Conservation (phyloP, 495 filamentous ascomycete species). For the Melanomma pulvis-pyrius region DNA sequence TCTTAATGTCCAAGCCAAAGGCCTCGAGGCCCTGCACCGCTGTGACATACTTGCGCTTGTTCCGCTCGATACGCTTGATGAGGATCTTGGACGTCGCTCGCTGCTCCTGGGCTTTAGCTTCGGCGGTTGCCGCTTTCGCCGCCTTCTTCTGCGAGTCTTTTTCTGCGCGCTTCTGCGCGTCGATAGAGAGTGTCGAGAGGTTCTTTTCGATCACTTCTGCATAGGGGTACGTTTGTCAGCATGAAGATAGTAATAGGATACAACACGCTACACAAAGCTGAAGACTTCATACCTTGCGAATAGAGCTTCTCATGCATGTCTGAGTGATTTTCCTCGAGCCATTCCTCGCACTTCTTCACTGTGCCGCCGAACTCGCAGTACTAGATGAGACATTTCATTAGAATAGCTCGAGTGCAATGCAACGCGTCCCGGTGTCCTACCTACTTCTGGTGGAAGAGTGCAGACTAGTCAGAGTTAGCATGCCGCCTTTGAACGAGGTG, state of each 20-base stretch:
- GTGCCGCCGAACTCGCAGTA: constrained; percentile 98
- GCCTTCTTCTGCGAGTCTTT: constrained; percentile 95
- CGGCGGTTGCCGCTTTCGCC: constrained; percentile 82
- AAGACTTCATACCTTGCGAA: constrained; percentile 66
- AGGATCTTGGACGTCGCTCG: constrained; percentile 78
- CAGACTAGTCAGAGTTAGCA: constrained; percentile 65
- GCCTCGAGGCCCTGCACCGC: constrained; percentile 85
- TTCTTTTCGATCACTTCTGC: constrained; percentile 81
- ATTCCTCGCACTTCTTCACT: constrained; percentile 97
- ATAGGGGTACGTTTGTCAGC: background rate
- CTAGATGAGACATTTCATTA: constrained; percentile 51
- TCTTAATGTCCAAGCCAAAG: constrained; percentile 91
- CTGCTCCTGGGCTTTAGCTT: constrained; percentile 75
- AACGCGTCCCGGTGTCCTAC: constrained; percentile 35
- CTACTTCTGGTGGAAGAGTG: constrained; percentile 90
- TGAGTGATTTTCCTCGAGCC: constrained; percentile 77
- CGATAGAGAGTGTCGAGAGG: constrained; percentile 79
- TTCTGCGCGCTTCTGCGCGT: constrained; percentile 86
- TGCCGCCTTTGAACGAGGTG: constrained; percentile 11
- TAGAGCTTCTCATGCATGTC: constrained; percentile 77
- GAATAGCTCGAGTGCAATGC: background rate
- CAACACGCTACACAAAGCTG: background rate
- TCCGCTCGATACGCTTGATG: constrained; percentile 96
- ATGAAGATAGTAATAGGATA: background rate
- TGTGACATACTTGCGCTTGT: constrained; percentile 96